Conservation (phyloP, 2,329 filamentous ascomycete species). For the Myrmaecium sp. region DNA sequence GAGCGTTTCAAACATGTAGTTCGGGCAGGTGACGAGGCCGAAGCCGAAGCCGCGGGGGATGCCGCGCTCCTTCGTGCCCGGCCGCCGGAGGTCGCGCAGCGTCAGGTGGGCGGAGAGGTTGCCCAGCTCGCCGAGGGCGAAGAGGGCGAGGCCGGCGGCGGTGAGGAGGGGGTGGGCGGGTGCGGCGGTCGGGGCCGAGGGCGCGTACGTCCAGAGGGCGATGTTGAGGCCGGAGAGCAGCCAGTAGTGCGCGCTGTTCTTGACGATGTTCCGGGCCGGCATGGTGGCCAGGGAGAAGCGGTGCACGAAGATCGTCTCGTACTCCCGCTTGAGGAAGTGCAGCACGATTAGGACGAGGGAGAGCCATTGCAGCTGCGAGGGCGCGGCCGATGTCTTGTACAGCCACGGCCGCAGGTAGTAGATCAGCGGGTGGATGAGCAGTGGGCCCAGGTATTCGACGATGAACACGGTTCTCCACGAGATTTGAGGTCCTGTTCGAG, state of each 20-base stretch:
- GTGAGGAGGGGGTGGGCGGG: slow-evolving; percentile 32
- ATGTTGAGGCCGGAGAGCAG: slow-evolving; percentile 61
- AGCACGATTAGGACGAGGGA: slow-evolving; percentile 55
- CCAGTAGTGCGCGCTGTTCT: slow-evolving; percentile 96
- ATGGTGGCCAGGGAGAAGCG: slow-evolving; percentile 91
- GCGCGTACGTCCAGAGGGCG: slow-evolving; percentile 72
- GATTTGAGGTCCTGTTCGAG: slow-evolving; percentile 57
- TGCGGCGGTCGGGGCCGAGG: slow-evolving; percentile 48
- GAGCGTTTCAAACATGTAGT: slow-evolving; percentile 86
- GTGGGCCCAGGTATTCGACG: slow-evolving; percentile 84
- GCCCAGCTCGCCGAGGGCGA: slow-evolving; percentile 57
- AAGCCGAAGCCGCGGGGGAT: slow-evolving; percentile 81
- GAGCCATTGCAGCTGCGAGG: slow-evolving; percentile 54
- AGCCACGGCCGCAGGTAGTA: slow-evolving; percentile 54
- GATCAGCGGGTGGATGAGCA: slow-evolving; percentile 69
- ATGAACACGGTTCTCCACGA: slow-evolving; percentile 88
- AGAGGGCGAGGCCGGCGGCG: slow-evolving; percentile 54
- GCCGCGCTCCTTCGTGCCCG: slow-evolving; percentile 62
- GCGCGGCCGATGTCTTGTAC: slow-evolving; percentile 37
- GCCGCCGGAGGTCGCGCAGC: slow-evolving; percentile 59
- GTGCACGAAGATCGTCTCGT: slow-evolving; percentile 87
- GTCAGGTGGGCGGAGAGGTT: slow-evolving; percentile 71
- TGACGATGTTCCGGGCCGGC: slow-evolving; percentile 80
- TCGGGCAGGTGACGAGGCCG: slow-evolving; percentile 77
- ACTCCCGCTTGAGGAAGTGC: slow-evolving; percentile 90